phyloP scores from a whole-genome alignment of 139 green algal species.

The Tetraselmis striata region DNA sequence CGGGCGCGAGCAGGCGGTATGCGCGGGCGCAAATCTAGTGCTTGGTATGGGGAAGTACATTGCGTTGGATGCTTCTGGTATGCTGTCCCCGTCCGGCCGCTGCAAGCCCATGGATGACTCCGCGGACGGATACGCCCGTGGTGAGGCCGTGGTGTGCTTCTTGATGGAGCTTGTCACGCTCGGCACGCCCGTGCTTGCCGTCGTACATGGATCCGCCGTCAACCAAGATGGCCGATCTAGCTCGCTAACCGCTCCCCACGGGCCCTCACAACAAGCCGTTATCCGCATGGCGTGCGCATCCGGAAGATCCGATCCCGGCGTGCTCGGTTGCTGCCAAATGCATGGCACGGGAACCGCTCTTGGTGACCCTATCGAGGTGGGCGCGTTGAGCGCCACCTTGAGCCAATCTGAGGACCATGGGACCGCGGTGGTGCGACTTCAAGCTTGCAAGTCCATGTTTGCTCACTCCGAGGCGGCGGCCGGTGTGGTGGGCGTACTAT shows the following conservation, averaged over 20 bases:
- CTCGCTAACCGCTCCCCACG: conserved; percentile 81
- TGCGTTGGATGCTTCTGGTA: conserved; percentile 32
- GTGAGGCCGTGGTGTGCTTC: conserved; percentile 45
- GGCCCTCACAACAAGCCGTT: conserved; percentile 75
- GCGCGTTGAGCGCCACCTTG: conserved; percentile 13
- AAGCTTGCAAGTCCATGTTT: conserved; percentile 15
- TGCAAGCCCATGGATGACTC: conserved; percentile 62
- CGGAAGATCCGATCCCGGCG: neutral
- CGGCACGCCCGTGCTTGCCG: neutral
- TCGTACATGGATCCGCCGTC: conserved; percentile 28
- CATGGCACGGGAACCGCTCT: conserved; percentile 58
- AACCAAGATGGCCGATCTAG: conserved; percentile 73
- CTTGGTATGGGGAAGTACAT: conserved; percentile 41
- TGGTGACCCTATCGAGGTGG: conserved; percentile 55
- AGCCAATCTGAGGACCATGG: neutral
- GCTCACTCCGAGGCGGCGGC: conserved; percentile 38
- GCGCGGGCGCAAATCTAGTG: conserved; percentile 41
- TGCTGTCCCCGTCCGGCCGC: conserved; percentile 56
- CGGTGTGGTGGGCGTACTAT: conserved; percentile 38
- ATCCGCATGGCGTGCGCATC: conserved; percentile 33
- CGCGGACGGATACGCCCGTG: conserved; percentile 75
- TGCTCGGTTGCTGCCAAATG: conserved; percentile 22
- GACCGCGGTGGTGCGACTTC: neutral
- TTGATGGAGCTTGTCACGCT: neutral
- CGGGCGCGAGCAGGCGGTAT: conserved; percentile 13